A percentile compares a stretch with the other conserved stretches of the same genome.
Evolutionary conservation across 768 basidiomycete genomes (phyloP).

Genomic region (Infundibulicybe gibba): DNA sequence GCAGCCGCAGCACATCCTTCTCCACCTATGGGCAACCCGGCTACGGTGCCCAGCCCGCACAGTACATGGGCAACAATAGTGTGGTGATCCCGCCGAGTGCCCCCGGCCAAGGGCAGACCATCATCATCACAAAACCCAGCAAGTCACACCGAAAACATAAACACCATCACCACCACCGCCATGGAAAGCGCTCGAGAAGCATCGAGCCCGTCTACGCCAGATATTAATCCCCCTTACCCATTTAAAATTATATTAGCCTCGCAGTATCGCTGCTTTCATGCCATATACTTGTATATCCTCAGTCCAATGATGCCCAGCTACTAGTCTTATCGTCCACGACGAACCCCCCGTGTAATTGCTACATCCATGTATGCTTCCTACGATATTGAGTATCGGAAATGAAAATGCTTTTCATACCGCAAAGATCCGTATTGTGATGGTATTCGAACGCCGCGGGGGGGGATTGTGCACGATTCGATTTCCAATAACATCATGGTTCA

Average conservation of each 20-base stretch:
- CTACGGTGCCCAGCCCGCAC: neutral
- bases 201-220: conserved; percentile 13
- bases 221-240: neutral
- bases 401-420: too few relatives aligned
- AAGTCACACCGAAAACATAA: conserved; percentile 23
- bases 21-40: conserved; percentile 23
- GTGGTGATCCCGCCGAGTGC: conserved; percentile 16
- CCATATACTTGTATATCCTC: too few relatives aligned
- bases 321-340: too few relatives aligned
- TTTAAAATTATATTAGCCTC: neutral
- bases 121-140: conserved; percentile 18
- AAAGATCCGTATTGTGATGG: too few relatives aligned
- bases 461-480: too few relatives aligned
- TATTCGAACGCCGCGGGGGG: too few relatives aligned
- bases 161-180: conserved; percentile 25
- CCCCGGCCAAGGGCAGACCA: conserved; percentile 19
- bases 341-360: too few relatives aligned
- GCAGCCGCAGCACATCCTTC: conserved; percentile 29
- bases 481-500: too few relatives aligned
- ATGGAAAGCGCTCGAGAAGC: conserved; percentile 23
- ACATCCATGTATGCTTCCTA: too few relatives aligned
- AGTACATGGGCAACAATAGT: conserved; percentile 17
- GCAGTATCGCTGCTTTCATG: neutral
- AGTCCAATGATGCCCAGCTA: too few relatives aligned
- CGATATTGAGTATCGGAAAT: too few relatives aligned